Evolutionary conservation across 768 basidiomycete genomes (phyloP), one percentile per base, ranked within the genome.

Genomic region (Gyrodon lividus): DNA sequence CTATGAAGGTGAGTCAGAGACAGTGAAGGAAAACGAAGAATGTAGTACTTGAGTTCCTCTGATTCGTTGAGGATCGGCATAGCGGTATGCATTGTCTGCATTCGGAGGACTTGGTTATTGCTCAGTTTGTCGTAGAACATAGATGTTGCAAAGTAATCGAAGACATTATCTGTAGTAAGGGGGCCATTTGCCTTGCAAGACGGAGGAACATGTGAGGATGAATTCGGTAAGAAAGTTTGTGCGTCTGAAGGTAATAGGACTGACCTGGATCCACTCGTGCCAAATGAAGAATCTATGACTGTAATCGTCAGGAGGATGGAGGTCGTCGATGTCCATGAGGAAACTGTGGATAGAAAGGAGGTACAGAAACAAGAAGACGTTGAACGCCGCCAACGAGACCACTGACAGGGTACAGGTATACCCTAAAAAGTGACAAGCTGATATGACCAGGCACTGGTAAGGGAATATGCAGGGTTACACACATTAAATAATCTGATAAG

Each of bases 111-210:
- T 61, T 93, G 89, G 68, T 96, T 96, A 69, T 87, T 94, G 72
- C 89, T 92, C 70, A 90, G 88, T 69, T 91, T 91, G 71, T 95
- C 92, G 67, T 92, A 96, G 74, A 93, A 95, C 83, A 92, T 92
- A 24, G 91, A 93, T 1, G 82, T 82, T 12, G 87, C 76, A 66
- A 96, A 96, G 74, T 95, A 96, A 50, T 94, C 91, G 56, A 95
- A 85, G 45, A 90, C 91, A 64, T 87, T 89, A 58, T 89, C 81
- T 2, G 77, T 68, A 7, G 86, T 83, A 59, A 94, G 76, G 3
- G 86, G 86, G 4, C 89, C 92, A 55, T 90, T 82, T 5, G 84
- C 89, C 83, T 89, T 66, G 20, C 43, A 23, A n/a, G 33, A 38
- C 8, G 26, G 41, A 22, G 30, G 28, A 28, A 33, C 39, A 42